Conservation (phyloP, 164 flowering plant species). For the Stephania yunnanensis region DNA sequence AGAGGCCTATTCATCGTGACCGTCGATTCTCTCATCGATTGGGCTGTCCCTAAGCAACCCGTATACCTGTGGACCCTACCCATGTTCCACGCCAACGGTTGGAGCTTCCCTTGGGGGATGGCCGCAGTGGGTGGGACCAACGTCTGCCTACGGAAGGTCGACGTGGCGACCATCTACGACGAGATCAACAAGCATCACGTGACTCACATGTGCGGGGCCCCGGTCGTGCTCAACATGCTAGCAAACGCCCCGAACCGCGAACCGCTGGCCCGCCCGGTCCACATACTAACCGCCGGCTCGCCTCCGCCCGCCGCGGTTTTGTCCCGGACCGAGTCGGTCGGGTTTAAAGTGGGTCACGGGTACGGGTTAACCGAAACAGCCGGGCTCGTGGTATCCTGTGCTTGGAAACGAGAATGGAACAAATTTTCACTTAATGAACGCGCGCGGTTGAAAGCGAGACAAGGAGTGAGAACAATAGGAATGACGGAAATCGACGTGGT, state of each 20-base stretch:
- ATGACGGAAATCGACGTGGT: constrained; percentile 33
- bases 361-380: constrained; percentile 54
- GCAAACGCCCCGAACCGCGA: constrained; percentile 18
- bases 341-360: constrained; percentile 42
- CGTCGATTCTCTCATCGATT: constrained; percentile 29
- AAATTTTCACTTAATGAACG: constrained; percentile 31
- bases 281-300: constrained; percentile 45
- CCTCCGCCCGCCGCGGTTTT: constrained; percentile 49
- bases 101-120: constrained; percentile 49
- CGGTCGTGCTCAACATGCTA: constrained; percentile 53
- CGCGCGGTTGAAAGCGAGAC: constrained; percentile 44
- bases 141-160: constrained; percentile 44
- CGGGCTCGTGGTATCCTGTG: constrained; percentile 34
- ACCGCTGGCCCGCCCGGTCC: constrained; percentile 27
- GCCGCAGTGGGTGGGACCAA: constrained; percentile 55
- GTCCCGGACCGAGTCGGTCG: constrained; percentile 29
- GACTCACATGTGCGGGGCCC: constrained; percentile 55
- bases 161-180: constrained; percentile 19
- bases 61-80: constrained; percentile 52
- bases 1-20: constrained; percentile 31
- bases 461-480: constrained; percentile 31
- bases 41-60: constrained; percentile 32
- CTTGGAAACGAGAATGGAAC: constrained; percentile 49
- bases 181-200: constrained; percentile 26
- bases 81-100: constrained; percentile 59